Conservation (phyloP, 352 stramenopile genomes). For the Phytophthora colocasiae region DNA sequence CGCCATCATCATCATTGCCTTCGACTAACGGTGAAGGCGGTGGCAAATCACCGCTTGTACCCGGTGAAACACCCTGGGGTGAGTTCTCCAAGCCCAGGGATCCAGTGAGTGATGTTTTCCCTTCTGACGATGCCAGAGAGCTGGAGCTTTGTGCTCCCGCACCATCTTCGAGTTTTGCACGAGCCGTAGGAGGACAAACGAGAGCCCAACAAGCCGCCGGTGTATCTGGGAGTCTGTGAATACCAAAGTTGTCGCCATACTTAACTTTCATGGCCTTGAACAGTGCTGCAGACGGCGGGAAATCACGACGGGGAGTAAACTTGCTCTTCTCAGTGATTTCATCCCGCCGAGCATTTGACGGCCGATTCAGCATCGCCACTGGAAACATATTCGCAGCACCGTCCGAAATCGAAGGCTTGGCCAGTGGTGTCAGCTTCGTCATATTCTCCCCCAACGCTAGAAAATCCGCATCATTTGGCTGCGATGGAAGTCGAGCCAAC, state of each 20-base stretch:
- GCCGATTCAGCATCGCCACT: conserved; percentile 57
- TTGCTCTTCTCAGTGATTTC: conserved; percentile 86
- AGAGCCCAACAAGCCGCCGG: conserved; percentile 80
- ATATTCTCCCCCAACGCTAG: conserved; percentile 69
- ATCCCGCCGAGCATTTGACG: conserved; percentile 65
- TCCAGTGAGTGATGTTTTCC: conserved; percentile 10
- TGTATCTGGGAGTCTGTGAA: conserved; percentile 76
- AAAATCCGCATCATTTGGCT: conserved; percentile 58
- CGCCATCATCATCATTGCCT: not conserved
- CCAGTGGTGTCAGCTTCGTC: conserved; percentile 60
- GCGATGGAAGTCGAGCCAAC: conserved; percentile 44
- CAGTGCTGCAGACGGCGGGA: conserved; percentile 80
- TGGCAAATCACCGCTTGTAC: conserved; percentile 16
- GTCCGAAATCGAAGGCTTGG: conserved; percentile 67
- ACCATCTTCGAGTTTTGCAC: conserved; percentile 68
- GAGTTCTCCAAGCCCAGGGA: not conserved
- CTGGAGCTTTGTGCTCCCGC: conserved; percentile 12
- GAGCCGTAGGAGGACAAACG: conserved; percentile 66
- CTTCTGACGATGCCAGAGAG: conserved; percentile 10
- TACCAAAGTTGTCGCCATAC: conserved; percentile 81
- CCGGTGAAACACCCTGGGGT: not conserved
- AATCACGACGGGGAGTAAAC: conserved; percentile 81
- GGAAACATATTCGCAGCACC: conserved; percentile 82
- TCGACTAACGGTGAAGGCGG: not conserved
- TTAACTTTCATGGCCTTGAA: conserved; percentile 89